phyloP scores from a whole-genome alignment of 176 grass and related monocot genomes.

The Rhynchospora breviuscula region DNA sequence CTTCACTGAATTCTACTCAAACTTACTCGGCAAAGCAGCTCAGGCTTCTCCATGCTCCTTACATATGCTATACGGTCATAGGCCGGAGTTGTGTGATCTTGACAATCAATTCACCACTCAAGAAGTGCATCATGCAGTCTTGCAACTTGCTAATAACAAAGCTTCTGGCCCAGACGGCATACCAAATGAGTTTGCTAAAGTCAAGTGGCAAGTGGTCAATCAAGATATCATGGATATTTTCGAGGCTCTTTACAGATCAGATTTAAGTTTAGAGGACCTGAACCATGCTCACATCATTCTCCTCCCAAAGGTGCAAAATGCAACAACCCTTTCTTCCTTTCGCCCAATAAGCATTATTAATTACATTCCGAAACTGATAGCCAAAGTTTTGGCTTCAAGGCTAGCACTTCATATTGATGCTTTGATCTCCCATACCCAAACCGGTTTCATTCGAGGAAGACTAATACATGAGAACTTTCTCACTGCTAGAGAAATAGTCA shows the following conservation, averaged over 20 bases:
- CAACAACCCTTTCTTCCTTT: background rate
- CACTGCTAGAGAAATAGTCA: background rate
- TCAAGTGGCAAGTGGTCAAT: background rate
- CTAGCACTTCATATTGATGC: background rate
- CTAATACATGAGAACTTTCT: background rate
- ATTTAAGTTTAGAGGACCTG: fast-evolving
- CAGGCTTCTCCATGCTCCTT: too few species aligned
- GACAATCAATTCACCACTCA: background rate
- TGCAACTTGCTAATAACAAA: background rate
- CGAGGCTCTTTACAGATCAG: fast-evolving
- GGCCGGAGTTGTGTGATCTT: too few species aligned
- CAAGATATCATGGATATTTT: background rate
- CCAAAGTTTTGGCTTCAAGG: background rate
- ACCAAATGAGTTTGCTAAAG: background rate
- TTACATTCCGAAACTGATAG: background rate
- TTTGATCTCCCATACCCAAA: background rate
- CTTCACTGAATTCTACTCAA: too few species aligned
- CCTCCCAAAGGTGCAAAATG: background rate
- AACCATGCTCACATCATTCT: background rate
- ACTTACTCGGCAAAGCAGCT: too few species aligned
- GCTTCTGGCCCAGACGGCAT: background rate
- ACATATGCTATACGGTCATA: too few species aligned
- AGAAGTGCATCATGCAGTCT: background rate
- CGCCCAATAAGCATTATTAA: background rate
- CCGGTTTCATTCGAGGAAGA: background rate